Evolutionary conservation across 495 filamentous ascomycete species (phyloP).

Genomic region (Pyronema domesticum): DNA sequence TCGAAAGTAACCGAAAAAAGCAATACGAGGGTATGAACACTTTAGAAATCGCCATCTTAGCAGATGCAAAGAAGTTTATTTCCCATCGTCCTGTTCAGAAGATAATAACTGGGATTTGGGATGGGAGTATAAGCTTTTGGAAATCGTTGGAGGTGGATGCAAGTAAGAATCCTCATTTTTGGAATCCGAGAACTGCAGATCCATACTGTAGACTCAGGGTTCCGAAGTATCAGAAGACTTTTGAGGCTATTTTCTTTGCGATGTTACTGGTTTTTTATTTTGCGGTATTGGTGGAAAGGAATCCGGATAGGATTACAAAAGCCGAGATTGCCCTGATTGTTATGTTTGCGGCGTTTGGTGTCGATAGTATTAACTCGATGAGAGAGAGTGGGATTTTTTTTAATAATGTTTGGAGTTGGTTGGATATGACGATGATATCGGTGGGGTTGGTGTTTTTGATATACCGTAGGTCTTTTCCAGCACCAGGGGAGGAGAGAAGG

Average conservation of each 20-base stretch:
- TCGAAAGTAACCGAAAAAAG: constrained; percentile 14
- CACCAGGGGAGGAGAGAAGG: constrained; percentile 7
- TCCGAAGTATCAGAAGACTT: constrained; percentile 79
- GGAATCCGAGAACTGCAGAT: constrained; percentile 58
- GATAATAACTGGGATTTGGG: constrained; percentile 80
- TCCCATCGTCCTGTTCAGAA: constrained; percentile 73
- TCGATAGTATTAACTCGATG: constrained; percentile 70
- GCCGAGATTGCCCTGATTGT: constrained; percentile 39
- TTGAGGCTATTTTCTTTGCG: constrained; percentile 73
- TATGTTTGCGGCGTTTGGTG: constrained; percentile 71
- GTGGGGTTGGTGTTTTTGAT: constrained; percentile 59
- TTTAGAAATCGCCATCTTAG: constrained; percentile 75
- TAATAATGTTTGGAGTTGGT: constrained; percentile 78
- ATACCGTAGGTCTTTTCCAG: constrained; percentile 36
- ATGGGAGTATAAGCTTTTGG: constrained; percentile 85
- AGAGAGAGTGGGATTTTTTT: constrained; percentile 66
- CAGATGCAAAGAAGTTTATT: constrained; percentile 78
- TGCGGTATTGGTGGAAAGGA: constrained; percentile 51
- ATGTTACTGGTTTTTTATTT: constrained; percentile 73
- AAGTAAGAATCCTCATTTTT: constrained; percentile 63
- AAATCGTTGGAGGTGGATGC: constrained; percentile 58
- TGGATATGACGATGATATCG: constrained; percentile 71
- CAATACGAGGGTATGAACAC: constrained; percentile 41
- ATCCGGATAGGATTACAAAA: constrained; percentile 31
- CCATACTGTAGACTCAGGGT: constrained; percentile 72